These are phyloP conservation scores for Calonectria pseudoreteaudii DNA, from an alignment of 2,329 filamentous ascomycete species.

Conservation along the genomic window DNA sequence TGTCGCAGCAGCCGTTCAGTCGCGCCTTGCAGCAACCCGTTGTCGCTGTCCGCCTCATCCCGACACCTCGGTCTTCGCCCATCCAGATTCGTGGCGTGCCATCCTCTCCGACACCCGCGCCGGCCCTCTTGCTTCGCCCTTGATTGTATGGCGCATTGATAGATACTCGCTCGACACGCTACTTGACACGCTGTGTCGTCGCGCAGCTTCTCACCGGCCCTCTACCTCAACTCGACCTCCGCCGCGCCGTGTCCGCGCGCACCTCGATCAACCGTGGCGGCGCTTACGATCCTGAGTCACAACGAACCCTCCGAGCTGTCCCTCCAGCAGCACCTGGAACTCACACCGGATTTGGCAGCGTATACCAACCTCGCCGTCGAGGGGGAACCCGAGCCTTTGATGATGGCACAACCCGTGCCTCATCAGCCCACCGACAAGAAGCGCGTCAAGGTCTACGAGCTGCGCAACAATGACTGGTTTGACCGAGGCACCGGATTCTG, in stretches of 20 bases:
- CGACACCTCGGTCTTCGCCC: slow-evolving; percentile 24
- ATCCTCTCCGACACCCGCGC: slow-evolving; percentile 31
- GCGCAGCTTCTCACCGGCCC: slow-evolving; percentile 30
- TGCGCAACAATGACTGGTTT: slow-evolving; percentile 99
- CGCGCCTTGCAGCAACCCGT: slow-evolving; percentile 31
- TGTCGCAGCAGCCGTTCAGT: slow-evolving; percentile 28
- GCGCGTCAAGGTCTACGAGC: slow-evolving; percentile 98
- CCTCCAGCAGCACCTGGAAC: slow-evolving; percentile 70
- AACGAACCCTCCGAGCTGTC: slow-evolving; percentile 66
- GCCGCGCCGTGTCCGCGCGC: slow-evolving; percentile 46
- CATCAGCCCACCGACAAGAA: slow-evolving; percentile 75
- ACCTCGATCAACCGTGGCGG: slow-evolving; percentile 62
- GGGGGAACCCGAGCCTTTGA: slow-evolving; percentile 71
- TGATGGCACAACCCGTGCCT: slow-evolving; percentile 79
- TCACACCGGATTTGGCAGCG: slow-evolving; percentile 64
- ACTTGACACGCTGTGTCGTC: slow-evolving; percentile 33
- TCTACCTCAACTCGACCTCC: slow-evolving; percentile 30
- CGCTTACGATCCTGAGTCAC: slow-evolving; percentile 66
- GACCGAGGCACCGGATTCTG: slow-evolving; percentile 98
- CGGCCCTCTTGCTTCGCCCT: slow-evolving; percentile 27
- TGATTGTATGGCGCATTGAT: slow-evolving; percentile 50
- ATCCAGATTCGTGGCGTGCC: slow-evolving; percentile 38
- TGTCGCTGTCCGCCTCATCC: slow-evolving; percentile 33
- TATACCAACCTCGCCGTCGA: slow-evolving; percentile 62
- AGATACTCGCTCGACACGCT: slow-evolving; percentile 33